Evolutionary conservation across 2,329 filamentous ascomycete genomes (phyloP), one percentile per base, ranked within the genome.

Genomic region (Chaetomium sp.): DNA sequence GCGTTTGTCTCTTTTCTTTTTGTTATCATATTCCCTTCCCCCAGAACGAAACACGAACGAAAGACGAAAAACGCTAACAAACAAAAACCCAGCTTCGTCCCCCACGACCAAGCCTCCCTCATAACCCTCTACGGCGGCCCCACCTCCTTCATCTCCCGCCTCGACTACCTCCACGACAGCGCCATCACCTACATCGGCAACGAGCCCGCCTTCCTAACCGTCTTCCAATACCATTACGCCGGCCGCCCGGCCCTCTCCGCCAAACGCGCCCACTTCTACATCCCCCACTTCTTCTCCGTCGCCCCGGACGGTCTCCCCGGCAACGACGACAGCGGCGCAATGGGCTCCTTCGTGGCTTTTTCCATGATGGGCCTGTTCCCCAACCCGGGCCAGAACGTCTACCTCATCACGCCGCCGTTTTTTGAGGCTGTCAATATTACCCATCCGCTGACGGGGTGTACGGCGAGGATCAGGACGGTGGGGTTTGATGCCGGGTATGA

Each of bases 301-400:
- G 79, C 78, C 0, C 70, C 80, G 0, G 71, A 70, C 1, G 86
- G 85, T 0, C 78, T 89, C 6, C 84, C 86, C 0, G 86, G 86
- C 0, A 89, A 88, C 65, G 85, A 88, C 56, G 86, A 89, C 66
- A 79, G 77, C 47, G 86, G 86, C 4, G 83, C 86, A 0, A 88
- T 88, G 84, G 85, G 84, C 14, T 79, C 79, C 0, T 88, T 87
- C 57, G 72, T 82, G 0, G 81, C 81, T 0, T 78, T 88, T 1
- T 73, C 77, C 32, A 88, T 88, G 85, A 80, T 88, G 73, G 86
- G 86, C 0, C 69, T 88, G 6, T 89, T 85, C 68, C 86, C 86
- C 0, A 82, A 87, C 43, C 76, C 83, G 0, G 85, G 85, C 0
- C 85, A 88, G 63, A 73, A 87, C 59, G 83, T 88, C 0, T 88